Conservation (phyloP, 176 grass and related monocot species). For the Eleusine indica region DNA sequence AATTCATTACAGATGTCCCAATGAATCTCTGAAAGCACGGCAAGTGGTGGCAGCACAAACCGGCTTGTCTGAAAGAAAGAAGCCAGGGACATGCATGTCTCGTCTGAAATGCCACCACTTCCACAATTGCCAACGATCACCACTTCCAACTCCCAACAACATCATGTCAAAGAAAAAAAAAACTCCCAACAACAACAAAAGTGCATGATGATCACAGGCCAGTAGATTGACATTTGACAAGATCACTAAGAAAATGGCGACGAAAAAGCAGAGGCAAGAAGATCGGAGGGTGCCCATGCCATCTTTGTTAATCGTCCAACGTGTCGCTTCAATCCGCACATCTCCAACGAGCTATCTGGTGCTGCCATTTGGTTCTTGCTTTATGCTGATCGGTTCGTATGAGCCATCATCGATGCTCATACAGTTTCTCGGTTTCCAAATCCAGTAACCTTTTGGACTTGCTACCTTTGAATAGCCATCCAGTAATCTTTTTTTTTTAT, state of each 20-base stretch:
- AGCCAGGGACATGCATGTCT: conserved; percentile 22
- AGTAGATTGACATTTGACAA: conserved; percentile 39
- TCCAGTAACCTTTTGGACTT: neutral
- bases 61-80: conserved; percentile 21
- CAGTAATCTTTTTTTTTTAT: neutral
- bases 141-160: neutral
- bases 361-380: conserved; percentile 6
- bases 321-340: conserved; percentile 24
- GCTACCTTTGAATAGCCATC: neutral
- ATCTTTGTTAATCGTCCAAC: neutral
- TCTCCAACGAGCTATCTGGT: neutral
- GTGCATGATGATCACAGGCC: conserved; percentile 17
- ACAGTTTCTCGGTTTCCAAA: neutral
- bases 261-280: neutral
- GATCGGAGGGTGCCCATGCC: neutral
- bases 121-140: conserved; percentile 31
- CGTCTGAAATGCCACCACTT: conserved; percentile 53
- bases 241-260: conserved; percentile 34
- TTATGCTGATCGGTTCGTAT: neutral
- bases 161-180: too few relatives aligned
- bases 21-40: conserved; percentile 18
- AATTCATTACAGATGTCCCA: conserved; percentile 32
- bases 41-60: conserved; percentile 44
- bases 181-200: conserved; percentile 15
- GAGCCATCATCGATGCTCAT: neutral